phyloP scores from a whole-genome alignment of 768 basidiomycete species.

The Trametes cinnabarina region DNA sequence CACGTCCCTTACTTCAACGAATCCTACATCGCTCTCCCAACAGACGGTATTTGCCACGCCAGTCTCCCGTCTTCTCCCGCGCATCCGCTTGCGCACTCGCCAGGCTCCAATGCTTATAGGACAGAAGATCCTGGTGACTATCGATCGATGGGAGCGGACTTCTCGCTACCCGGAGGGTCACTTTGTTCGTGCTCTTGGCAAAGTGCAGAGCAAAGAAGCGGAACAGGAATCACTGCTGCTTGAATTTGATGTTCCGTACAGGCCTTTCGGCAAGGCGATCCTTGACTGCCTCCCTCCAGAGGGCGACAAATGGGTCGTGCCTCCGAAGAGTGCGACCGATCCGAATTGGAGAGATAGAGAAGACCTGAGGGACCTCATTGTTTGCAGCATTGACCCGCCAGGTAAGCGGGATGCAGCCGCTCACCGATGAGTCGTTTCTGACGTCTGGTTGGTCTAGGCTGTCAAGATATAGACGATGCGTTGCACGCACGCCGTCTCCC shows the following conservation, averaged over 20 bases:
- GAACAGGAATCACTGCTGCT: slow-evolving; percentile 91
- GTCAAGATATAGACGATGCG: slow-evolving; percentile 98
- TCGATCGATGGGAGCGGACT: slow-evolving; percentile 86
- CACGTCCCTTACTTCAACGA: slow-evolving; percentile 77
- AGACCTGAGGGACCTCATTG: slow-evolving; percentile 79
- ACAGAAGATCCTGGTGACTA: slow-evolving; percentile 94
- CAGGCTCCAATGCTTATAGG: slow-evolving; percentile 86
- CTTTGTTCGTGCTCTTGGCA: slow-evolving; percentile 89
- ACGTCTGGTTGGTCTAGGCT: slow-evolving; percentile 48
- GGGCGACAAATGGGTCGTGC: slow-evolving; percentile 92
- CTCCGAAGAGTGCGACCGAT: slow-evolving; percentile 56
- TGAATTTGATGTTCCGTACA: slow-evolving; percentile 93
- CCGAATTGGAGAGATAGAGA: slow-evolving; percentile 78
- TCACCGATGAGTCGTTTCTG: neutral
- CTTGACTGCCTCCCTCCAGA: slow-evolving; percentile 85
- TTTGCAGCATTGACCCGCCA: slow-evolving; percentile 98
- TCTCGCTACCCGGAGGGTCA: slow-evolving; percentile 96
- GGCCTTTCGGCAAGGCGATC: slow-evolving; percentile 96
- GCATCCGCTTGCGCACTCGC: slow-evolving; percentile 91
- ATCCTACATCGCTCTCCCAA: slow-evolving; percentile 73
- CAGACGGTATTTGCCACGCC: slow-evolving; percentile 96
- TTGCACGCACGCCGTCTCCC: slow-evolving; percentile 84
- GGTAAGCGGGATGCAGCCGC: slow-evolving; percentile 40
- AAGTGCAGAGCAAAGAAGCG: slow-evolving; percentile 91
- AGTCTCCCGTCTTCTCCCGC: slow-evolving; percentile 85